These are phyloP conservation scores for Boehmeria nivea DNA, from an alignment of 306 rosid genomes.

Conservation along the genomic window DNA sequence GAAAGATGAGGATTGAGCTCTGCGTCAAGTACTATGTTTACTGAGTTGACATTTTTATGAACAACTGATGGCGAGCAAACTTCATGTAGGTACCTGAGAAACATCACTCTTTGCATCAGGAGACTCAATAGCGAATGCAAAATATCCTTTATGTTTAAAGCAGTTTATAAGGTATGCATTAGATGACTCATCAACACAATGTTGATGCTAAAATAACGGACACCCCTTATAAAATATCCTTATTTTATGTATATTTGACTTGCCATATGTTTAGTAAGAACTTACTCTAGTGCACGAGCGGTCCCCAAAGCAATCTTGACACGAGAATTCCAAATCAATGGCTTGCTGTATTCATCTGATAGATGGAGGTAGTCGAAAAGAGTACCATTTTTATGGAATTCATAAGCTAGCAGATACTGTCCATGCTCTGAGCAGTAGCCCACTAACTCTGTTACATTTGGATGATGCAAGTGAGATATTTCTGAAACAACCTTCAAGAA, in stretches of 20 bases:
- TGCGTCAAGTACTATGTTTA: slow-evolving; percentile 77
- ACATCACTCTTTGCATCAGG: not conserved
- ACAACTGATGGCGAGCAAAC: slow-evolving; percentile 92
- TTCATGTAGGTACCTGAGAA: slow-evolving; percentile 87
- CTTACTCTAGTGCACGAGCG: slow-evolving; percentile 97
- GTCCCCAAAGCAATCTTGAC: slow-evolving; percentile 96
- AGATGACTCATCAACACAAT: not conserved
- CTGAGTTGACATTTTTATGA: slow-evolving; percentile 80
- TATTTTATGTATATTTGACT: too few species aligned
- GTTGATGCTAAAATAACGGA: too few species aligned
- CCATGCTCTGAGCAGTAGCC: slow-evolving; percentile 99
- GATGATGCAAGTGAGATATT: slow-evolving; percentile 75
- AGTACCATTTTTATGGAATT: slow-evolving; percentile 84
- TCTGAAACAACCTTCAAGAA: slow-evolving; percentile 67
- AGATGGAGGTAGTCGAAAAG: slow-evolving; percentile 86
- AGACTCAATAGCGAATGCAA: not conserved
- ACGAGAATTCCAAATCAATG: slow-evolving; percentile 92
- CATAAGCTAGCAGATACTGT: slow-evolving; percentile 77
- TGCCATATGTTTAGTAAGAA: too few species aligned
- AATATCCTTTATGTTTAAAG: not conserved
- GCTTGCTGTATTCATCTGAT: slow-evolving; percentile 75
- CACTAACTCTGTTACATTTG: slow-evolving; percentile 81
- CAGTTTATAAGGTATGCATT: not conserved
- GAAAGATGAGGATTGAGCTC: slow-evolving; percentile 95
- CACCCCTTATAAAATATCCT: too few species aligned